Evolutionary conservation across 169 alveolate genomes (phyloP).

Genomic region (Fabrea salina): DNA sequence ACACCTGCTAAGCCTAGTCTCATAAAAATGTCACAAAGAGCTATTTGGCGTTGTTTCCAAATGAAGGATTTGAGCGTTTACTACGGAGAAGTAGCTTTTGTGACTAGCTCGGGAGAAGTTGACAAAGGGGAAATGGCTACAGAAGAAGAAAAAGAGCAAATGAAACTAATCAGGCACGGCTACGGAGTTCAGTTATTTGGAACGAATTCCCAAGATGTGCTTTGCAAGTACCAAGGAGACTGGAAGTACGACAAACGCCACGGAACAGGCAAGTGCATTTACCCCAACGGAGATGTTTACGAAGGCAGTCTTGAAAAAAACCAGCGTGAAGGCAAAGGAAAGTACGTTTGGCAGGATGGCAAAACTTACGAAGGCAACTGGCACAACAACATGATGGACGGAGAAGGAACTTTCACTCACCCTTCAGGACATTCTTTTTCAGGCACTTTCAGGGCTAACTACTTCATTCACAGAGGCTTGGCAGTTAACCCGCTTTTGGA

Average conservation of each 20-base stretch:
- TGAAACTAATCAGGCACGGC: conserved; percentile 16
- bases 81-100: conserved; percentile 18
- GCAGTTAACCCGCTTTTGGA: conserved; percentile 31
- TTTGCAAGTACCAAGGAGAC: conserved; percentile 47
- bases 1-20: no score
- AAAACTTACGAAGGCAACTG: conserved; percentile 41
- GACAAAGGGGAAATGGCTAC: not conserved
- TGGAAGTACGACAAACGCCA: conserved; percentile 35
- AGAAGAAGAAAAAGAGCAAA: not conserved
- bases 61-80: conserved; percentile 3
- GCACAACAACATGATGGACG: conserved; percentile 41
- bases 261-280: conserved; percentile 40
- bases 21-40: not conserved
- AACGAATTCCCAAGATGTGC: not conserved
- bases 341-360: conserved; percentile 36
- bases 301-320: conserved; percentile 39
- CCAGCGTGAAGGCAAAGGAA: conserved; percentile 48
- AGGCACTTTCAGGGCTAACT: conserved; percentile 43
- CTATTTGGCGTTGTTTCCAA: conserved; percentile 16
- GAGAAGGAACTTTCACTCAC: conserved; percentile 41
- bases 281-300: conserved; percentile 32
- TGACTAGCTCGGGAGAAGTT: conserved; percentile 1
- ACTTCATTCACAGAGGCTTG: conserved; percentile 36
- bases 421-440: conserved; percentile 21
- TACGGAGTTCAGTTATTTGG: conserved; percentile 11